phyloP scores from a whole-genome alignment of 139 green algal genomes.

The Chloropicon primus region DNA sequence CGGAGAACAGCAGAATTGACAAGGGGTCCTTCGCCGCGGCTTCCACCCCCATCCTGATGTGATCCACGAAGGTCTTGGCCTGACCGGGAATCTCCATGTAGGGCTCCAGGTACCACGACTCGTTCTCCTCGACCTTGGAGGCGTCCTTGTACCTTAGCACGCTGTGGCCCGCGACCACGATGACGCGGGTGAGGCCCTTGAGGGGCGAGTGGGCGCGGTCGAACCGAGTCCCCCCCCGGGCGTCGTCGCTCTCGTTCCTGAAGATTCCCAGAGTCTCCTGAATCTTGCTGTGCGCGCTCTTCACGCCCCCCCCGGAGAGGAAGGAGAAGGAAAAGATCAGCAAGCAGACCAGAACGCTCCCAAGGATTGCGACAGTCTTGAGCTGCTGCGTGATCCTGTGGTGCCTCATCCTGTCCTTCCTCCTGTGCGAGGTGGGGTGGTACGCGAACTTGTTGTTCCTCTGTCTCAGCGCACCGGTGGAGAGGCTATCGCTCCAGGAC shows the following conservation, averaged over 20 bases:
- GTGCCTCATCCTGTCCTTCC: background rate
- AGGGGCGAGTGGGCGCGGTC: background rate
- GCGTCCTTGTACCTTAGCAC: conserved; percentile 8
- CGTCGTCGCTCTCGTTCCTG: background rate
- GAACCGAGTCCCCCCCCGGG: background rate
- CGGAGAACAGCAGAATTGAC: conserved; percentile 61
- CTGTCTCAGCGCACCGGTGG: background rate
- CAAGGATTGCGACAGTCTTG: background rate
- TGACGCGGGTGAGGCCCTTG: conserved; percentile 5
- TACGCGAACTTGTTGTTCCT: background rate
- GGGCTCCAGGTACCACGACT: conserved; percentile 6
- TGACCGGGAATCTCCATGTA: conserved; percentile 38
- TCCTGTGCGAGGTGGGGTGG: background rate
- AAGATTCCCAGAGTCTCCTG: background rate
- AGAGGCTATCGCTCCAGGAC: background rate
- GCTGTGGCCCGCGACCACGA: conserved; percentile 11
- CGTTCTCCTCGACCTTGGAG: conserved; percentile 1
- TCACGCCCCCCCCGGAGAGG: background rate
- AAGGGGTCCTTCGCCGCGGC: conserved; percentile 44
- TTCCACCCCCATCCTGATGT: conserved; percentile 63
- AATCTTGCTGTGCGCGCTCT: background rate
- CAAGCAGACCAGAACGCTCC: background rate
- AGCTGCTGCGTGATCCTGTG: background rate
- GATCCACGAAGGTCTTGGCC: conserved; percentile 61
- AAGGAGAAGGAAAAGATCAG: background rate